Conservation (phyloP, 345 rosid species). For the Eucalyptus leucophloia region DNA sequence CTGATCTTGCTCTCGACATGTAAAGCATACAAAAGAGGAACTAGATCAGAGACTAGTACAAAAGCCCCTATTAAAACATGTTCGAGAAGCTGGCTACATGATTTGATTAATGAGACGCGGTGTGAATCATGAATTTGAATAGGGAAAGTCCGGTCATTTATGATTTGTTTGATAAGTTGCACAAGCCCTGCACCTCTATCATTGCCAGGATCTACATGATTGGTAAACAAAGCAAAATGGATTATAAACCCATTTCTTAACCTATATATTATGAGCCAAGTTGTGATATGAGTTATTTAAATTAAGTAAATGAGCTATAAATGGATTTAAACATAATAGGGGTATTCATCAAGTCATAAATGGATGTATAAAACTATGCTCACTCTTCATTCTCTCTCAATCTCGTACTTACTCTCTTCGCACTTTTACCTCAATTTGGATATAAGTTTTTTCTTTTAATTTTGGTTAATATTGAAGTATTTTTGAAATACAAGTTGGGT, state of each 20-base stretch:
- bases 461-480: too few relatives aligned
- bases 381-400: too few relatives aligned
- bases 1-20: neutral
- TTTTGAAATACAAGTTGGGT: too few relatives aligned
- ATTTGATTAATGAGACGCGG: neutral
- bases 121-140: neutral
- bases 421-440: too few relatives aligned
- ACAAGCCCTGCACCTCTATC: neutral
- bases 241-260: too few relatives aligned
- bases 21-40: neutral
- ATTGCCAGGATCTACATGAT: neutral
- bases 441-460: too few relatives aligned
- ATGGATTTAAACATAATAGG: too few relatives aligned
- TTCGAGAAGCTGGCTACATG: neutral
- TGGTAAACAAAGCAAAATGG: neutral
- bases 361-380: too few relatives aligned
- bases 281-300: too few relatives aligned
- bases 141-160: neutral
- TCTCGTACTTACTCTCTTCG: accelerated
- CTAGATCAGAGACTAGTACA: neutral
- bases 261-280: too few relatives aligned
- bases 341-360: too few relatives aligned
- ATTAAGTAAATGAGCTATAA: too few relatives aligned
- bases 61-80: neutral
- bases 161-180: neutral